Evolutionary conservation across 2,329 filamentous ascomycete genomes (phyloP).

Genomic region (Neofusicoccum sp.): DNA sequence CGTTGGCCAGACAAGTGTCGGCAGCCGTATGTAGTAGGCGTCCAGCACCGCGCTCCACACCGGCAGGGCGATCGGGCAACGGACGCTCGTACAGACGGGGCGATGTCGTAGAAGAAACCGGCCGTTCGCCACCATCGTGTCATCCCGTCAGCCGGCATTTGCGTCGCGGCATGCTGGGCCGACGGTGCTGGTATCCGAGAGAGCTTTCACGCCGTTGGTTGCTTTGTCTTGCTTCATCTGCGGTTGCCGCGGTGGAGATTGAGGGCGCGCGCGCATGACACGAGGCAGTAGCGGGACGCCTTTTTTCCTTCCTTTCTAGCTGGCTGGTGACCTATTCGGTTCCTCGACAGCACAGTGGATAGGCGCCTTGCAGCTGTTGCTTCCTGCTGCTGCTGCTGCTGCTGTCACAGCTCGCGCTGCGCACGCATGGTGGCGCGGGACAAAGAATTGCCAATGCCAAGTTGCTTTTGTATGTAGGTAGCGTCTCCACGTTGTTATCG

Average conservation of each 20-base stretch:
- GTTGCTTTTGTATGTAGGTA: slow-evolving; percentile 3
- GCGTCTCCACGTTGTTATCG: slow-evolving; percentile 9
- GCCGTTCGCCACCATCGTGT: not conserved
- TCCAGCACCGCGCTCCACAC: too few relatives aligned
- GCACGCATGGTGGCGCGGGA: not conserved
- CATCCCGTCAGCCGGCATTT: not conserved
- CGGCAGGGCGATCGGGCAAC: too few relatives aligned
- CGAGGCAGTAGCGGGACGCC: not conserved
- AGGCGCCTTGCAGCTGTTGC: not conserved
- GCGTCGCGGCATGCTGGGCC: not conserved
- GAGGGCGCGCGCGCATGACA: not conserved
- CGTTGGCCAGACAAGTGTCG: too few relatives aligned
- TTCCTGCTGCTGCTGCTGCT: not conserved
- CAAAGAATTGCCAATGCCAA: not conserved
- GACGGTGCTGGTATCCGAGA: not conserved
- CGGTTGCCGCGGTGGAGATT: not conserved
- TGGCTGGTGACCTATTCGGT: not conserved
- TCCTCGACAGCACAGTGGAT: not conserved
- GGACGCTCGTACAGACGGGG: too few relatives aligned
- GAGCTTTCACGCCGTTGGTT: not conserved
- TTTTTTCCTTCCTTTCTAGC: not conserved
- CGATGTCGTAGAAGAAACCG: too few relatives aligned
- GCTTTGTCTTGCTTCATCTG: not conserved
- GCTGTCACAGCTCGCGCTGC: not conserved
- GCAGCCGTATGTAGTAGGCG: too few relatives aligned